These are phyloP conservation scores for Blumeria graminis DNA, from an alignment of 2,329 filamentous ascomycete species.

Conservation along the genomic window DNA sequence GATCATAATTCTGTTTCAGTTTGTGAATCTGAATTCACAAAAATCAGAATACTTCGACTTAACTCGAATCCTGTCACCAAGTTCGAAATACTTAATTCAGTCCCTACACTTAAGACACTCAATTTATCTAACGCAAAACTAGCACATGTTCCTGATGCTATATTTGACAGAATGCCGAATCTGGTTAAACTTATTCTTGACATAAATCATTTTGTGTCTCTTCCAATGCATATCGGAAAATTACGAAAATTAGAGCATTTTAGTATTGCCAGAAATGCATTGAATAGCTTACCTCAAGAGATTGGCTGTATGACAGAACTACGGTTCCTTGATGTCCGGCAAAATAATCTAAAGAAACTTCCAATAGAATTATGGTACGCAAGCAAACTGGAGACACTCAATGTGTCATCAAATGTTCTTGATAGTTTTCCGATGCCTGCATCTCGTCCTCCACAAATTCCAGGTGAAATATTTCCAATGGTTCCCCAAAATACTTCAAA, in stretches of 20 bases:
- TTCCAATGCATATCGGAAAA: slow-evolving; percentile 67
- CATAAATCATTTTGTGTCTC: slow-evolving; percentile 82
- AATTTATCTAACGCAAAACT: slow-evolving; percentile 84
- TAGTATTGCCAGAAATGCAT: slow-evolving; percentile 77
- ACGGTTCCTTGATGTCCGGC: slow-evolving; percentile 63
- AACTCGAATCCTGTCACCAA: slow-evolving; percentile 92
- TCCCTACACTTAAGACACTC: slow-evolving; percentile 62
- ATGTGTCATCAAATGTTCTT: slow-evolving; percentile 84
- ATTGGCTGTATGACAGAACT: slow-evolving; percentile 75
- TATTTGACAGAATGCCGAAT: slow-evolving; percentile 71
- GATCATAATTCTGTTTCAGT: slow-evolving; percentile 85
- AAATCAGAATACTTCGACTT: slow-evolving; percentile 60
- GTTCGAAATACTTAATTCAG: slow-evolving; percentile 56
- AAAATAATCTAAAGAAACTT: slow-evolving; percentile 76
- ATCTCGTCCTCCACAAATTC: slow-evolving; percentile 39
- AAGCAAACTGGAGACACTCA: slow-evolving; percentile 68
- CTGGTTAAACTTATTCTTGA: slow-evolving; percentile 74
- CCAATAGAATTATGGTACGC: slow-evolving; percentile 95
- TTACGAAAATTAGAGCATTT: slow-evolving; percentile 69
- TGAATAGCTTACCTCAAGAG: slow-evolving; percentile 62
- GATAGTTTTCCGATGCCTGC: slow-evolving; percentile 74
- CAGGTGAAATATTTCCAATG: slow-evolving; percentile 21
- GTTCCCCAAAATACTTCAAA: slow-evolving; percentile 4
- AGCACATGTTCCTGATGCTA: slow-evolving; percentile 61
- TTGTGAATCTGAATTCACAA: slow-evolving; percentile 72